A percentile compares a stretch with the other conserved stretches of the same genome.
These are phyloP conservation scores for Sporothrix globosa DNA, from an alignment of 2,329 filamentous ascomycete genomes.

Conservation along the genomic window DNA sequence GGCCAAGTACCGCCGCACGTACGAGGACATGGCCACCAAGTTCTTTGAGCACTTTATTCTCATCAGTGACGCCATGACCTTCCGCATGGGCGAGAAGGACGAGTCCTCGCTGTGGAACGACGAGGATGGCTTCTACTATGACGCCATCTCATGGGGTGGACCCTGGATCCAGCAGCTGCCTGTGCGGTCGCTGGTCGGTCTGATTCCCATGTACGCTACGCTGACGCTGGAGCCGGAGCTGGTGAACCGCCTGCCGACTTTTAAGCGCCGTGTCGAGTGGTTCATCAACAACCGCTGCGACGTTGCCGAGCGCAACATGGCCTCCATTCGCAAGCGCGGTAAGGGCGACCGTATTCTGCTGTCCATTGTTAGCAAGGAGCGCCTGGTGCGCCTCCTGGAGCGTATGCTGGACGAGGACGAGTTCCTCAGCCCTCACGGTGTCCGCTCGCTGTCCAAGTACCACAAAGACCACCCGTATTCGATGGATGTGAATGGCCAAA, in stretches of 20 bases:
- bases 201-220: conserved; percentile 92
- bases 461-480: conserved; percentile 89
- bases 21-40: conserved; percentile 96
- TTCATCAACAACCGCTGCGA: conserved; percentile 88
- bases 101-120: conserved; percentile 95
- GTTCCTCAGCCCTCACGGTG: conserved; percentile 87
- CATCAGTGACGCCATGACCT: conserved; percentile 96
- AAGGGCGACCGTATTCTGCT: conserved; percentile 87
- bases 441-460: conserved; percentile 87
- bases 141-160: conserved; percentile 94
- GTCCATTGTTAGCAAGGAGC: conserved; percentile 88
- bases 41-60: conserved; percentile 99
- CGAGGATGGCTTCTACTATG: conserved; percentile 96
- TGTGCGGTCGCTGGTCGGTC: conserved; percentile 85
- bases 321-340: conserved; percentile 85
- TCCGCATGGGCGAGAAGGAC: conserved; percentile 68
- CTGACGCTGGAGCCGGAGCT: conserved; percentile 91
- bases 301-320: conserved; percentile 89
- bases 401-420: conserved; percentile 94
- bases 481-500: conserved; percentile 94
- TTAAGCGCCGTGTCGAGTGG: conserved; percentile 93
- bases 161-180: conserved; percentile 92
- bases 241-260: conserved; percentile 85
- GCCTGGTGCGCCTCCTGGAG: conserved; percentile 84
- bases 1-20: conserved; percentile 90